Conservation (phyloP, 208 protist genomes). For the Leishmania lainsoni region DNA sequence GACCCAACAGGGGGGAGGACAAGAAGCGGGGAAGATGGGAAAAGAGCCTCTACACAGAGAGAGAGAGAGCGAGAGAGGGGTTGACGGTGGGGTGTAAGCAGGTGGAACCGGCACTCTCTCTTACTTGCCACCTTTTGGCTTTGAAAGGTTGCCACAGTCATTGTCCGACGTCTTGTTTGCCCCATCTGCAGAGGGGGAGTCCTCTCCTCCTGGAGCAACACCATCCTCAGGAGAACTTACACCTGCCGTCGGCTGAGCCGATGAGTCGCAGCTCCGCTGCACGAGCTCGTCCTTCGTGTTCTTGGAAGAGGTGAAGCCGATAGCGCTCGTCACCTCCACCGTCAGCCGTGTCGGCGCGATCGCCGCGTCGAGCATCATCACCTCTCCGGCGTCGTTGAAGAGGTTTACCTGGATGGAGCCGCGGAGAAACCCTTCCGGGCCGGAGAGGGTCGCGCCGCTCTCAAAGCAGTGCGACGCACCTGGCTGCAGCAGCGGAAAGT, state of each 20-base stretch:
- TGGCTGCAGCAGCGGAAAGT: conserved; percentile 73
- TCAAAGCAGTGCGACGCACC: conserved; percentile 82
- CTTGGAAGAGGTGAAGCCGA: conserved; percentile 15
- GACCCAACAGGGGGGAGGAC: neutral
- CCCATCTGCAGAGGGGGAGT: neutral
- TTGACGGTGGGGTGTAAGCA: neutral
- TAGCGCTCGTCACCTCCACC: conserved; percentile 30
- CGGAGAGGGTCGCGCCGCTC: conserved; percentile 58
- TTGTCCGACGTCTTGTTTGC: neutral
- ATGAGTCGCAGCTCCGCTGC: conserved; percentile 19
- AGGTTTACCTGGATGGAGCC: conserved; percentile 86
- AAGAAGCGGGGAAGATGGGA: neutral
- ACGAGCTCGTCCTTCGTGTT: conserved; percentile 26
- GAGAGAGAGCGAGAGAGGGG: neutral
- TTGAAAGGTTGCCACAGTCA: neutral
- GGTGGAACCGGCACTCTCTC: neutral
- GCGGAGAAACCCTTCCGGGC: conserved; percentile 67
- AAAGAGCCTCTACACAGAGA: neutral
- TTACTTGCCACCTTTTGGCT: neutral
- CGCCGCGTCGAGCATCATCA: conserved; percentile 68
- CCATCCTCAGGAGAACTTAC: neutral
- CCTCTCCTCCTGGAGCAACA: no score
- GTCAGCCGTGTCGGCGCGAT: conserved; percentile 73
- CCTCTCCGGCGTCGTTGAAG: conserved; percentile 72
- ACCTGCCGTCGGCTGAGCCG: neutral